phyloP scores from a whole-genome alignment of 257 asterid genomes.

The Salvia splendens region DNA sequence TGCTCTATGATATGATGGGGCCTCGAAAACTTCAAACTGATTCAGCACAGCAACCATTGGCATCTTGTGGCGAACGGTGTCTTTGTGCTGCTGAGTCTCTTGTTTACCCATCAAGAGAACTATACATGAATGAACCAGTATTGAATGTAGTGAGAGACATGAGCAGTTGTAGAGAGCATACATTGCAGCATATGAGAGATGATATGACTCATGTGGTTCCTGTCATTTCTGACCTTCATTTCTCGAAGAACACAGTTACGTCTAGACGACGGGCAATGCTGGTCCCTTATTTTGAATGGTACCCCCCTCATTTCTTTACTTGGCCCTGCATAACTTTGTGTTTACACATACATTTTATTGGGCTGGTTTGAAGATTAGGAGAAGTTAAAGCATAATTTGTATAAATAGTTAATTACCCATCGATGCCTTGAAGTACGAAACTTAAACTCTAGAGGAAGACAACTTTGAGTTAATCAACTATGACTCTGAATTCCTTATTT shows the following conservation, averaged over 20 bases:
- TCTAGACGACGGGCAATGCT: constrained; percentile 57
- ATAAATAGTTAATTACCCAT: neutral
- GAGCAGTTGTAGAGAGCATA: constrained; percentile 33
- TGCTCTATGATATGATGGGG: constrained; percentile 50
- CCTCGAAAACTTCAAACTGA: constrained; percentile 40
- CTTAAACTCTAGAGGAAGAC: neutral
- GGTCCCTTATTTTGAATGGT: constrained; percentile 96
- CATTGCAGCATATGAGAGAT: neutral
- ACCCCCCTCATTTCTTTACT: constrained; percentile 22
- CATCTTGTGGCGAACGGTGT: constrained; percentile 24
- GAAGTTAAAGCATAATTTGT: neutral
- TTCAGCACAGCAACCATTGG: constrained; percentile 41
- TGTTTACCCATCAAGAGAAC: constrained; percentile 51
- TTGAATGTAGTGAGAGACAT: constrained; percentile 36
- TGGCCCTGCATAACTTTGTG: neutral
- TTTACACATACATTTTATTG: neutral
- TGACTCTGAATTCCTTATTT: neutral
- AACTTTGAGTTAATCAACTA: neutral
- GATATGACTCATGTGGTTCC: constrained; percentile 53
- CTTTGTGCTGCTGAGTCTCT: constrained; percentile 43
- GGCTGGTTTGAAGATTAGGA: neutral
- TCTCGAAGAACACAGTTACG: constrained; percentile 42
- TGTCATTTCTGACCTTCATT: constrained; percentile 44
- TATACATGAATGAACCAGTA: constrained; percentile 47
- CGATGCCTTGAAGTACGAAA: neutral